Base-by-base conservation (phyloP, 371 early-diverging fungal genomes). In the Actinomortierella ambigua region DNA sequence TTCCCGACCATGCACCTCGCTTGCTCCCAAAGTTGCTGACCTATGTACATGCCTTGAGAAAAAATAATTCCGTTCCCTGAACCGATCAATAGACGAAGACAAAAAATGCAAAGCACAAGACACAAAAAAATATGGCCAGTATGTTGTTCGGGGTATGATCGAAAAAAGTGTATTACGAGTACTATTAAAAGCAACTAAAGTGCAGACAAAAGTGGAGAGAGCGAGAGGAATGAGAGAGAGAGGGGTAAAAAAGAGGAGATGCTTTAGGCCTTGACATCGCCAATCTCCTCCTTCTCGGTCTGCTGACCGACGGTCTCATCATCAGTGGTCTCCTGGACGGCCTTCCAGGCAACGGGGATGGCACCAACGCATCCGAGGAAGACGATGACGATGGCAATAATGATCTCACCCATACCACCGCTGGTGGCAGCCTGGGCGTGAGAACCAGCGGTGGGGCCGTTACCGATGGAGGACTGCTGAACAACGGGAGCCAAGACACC, bases 401-500 rank as follows among this genome's bases (percentile, higher is more conserved):
- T 66, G 55, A 66, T 27, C 61, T 73, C 73, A n/a, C 67, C 73
- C 67, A 73, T 73, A 73, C 73, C 73, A 4, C 34, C 43, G 22
- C 42, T 41, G 2, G 13, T 9, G 29, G 57, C 67, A 55, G 63
- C 28, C 23, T 20, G 13, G 23, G 55, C 55, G 51, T 73, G 59
- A 61, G 18, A 0, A 8, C 75, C 75, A 0, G 11, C 22, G 0
- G 59, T 55, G n/a, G 75, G 75, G 22, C 44, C 75, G 57, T 63
- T 73, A 47, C 75, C 75, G 27, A 73, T 60, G 41, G 20, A 23
- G 0, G 75, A 73, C 42, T 63, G 63, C 55, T 67, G 67, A 55
- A 73, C 75, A 53, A 73, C 50, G 15, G 75, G 75, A 20, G 75
- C 75, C 39, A 73, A 29, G 61, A 73, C 50, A 63, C 67, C 67